A percentile compares a stretch with the other conserved stretches of the same genome.
These are phyloP conservation scores for Dictyostelium firmibasis DNA, from an alignment of 78 protist genomes.

Conservation along the genomic window DNA sequence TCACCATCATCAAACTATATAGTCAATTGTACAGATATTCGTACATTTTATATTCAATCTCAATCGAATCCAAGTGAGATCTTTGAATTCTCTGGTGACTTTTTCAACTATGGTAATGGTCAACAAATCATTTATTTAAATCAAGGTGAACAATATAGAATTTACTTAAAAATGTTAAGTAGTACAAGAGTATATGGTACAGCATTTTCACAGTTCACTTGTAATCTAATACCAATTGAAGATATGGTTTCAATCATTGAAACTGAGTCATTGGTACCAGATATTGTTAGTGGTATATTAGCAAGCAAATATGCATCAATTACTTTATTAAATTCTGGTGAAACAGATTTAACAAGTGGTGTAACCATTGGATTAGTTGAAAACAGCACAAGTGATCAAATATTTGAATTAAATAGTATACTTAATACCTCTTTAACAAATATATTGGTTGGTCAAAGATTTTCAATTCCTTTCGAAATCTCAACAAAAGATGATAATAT, in stretches of 20 bases:
- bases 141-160: slow-evolving; percentile 7
- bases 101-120: slow-evolving; percentile 49
- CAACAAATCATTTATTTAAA: slow-evolving; percentile 2
- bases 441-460: slow-evolving; percentile 40
- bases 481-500: neutral
- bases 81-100: slow-evolving; percentile 15
- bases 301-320: slow-evolving; percentile 9
- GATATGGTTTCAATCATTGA: neutral
- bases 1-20: neutral
- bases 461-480: neutral
- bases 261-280: slow-evolving; percentile 17
- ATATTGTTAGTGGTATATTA: slow-evolving; percentile 30
- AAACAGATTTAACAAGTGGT: neutral
- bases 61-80: neutral
- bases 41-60: slow-evolving; percentile 18
- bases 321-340: slow-evolving; percentile 3
- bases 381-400: neutral
- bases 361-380: neutral
- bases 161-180: slow-evolving; percentile 4
- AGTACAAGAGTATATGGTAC: slow-evolving; percentile 15
- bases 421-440: neutral
- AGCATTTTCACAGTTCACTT: neutral
- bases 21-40: slow-evolving; percentile 5
- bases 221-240: neutral
- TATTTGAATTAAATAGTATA: neutral